phyloP scores from a whole-genome alignment of 768 basidiomycete genomes.

The Pholiota microspora region DNA sequence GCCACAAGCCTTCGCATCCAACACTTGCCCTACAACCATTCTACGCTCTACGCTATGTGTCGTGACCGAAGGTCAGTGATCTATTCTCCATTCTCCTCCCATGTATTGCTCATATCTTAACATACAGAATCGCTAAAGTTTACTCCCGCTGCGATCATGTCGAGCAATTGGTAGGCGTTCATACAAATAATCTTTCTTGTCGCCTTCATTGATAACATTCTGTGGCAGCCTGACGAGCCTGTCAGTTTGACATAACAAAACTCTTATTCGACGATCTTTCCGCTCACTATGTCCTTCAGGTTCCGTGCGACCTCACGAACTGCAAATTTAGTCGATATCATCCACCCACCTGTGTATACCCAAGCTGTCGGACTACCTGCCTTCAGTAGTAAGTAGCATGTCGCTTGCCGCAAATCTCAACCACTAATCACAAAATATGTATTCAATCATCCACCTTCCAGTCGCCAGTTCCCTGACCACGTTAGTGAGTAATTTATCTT shows the following conservation, averaged over 20 bases:
- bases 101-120: constrained; percentile 27
- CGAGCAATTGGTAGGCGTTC: constrained; percentile 1
- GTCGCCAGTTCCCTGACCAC: constrained; percentile 24
- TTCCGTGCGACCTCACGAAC: constrained; percentile 39
- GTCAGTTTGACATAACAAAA: constrained; percentile 21
- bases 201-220: neutral
- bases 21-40: neutral
- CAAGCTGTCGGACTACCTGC: constrained; percentile 37
- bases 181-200: neutral
- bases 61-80: constrained; percentile 50
- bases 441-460: constrained; percentile 4
- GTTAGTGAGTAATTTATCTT: constrained; percentile 17
- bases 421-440: neutral
- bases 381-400: constrained; percentile 8
- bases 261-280: constrained; percentile 12
- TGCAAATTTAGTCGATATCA: constrained; percentile 60
- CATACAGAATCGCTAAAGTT: constrained; percentile 40
- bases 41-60: constrained; percentile 40
- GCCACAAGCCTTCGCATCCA: neutral
- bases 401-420: neutral
- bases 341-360: constrained; percentile 38
- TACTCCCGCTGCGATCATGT: constrained; percentile 50
- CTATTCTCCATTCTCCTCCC: neutral
- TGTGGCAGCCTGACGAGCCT: constrained; percentile 25
- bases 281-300: constrained; percentile 28